Evolutionary conservation across 2,329 filamentous ascomycete genomes (phyloP).

Genomic region (Cytospora leucostoma): DNA sequence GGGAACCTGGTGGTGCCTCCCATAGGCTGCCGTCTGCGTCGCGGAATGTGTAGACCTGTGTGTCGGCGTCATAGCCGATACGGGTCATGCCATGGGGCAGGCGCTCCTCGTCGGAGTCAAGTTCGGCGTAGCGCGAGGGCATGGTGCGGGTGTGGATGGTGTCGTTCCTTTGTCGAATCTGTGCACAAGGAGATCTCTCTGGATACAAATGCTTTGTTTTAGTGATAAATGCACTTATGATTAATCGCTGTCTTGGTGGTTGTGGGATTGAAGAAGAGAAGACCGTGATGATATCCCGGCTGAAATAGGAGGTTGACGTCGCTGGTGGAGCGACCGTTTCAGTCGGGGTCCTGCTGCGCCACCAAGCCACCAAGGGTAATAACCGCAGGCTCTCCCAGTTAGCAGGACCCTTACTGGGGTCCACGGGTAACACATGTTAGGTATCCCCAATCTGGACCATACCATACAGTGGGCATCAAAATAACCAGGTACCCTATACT

Average conservation of each 20-base stretch:
- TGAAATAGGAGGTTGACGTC: conserved; percentile 1
- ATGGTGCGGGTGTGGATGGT: conserved; percentile 15
- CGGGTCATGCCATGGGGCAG: conserved; percentile 51
- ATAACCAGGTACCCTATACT: no score
- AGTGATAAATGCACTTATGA: background rate
- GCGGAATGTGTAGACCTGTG: conserved; percentile 49
- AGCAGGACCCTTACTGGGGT: no score
- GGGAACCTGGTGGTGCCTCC: conserved; percentile 48
- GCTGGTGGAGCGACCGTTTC: conserved; percentile 4
- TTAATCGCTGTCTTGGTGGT: background rate
- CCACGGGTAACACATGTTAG: no score
- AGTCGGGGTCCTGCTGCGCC: conserved; percentile 1
- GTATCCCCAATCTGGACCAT: no score
- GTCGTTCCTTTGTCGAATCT: background rate
- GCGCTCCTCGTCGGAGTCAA: conserved; percentile 44
- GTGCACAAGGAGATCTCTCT: no score
- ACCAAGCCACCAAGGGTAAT: background rate
- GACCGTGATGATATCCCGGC: background rate
- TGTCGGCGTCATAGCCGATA: conserved; percentile 53
- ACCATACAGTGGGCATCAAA: no score
- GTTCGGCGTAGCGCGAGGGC: conserved; percentile 28
- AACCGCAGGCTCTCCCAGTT: no score
- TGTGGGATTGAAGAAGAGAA: background rate
- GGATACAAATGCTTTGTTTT: no score
- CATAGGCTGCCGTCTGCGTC: conserved; percentile 46